Conservation (phyloP, 495 filamentous ascomycete species). For the Opeltia flavorubescens region DNA sequence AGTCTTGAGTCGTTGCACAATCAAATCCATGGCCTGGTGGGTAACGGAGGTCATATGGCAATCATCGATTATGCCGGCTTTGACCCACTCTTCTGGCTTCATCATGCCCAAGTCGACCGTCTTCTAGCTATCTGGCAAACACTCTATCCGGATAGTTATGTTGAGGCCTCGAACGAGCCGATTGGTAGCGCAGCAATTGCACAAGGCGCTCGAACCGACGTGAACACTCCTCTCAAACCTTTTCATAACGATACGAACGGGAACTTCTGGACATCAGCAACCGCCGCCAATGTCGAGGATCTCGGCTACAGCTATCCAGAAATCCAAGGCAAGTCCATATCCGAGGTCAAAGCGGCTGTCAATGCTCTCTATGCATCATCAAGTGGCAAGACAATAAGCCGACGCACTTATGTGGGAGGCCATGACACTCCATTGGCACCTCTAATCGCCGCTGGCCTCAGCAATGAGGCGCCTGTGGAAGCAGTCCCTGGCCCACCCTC, state of each 20-base stretch:
- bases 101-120: conserved; percentile 37
- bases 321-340: conserved; percentile 14
- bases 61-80: conserved; percentile 28
- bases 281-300: conserved; percentile 8
- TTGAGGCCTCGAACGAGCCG: conserved; percentile 33
- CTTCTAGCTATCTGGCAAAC: conserved; percentile 57
- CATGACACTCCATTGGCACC: not conserved
- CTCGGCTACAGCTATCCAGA: conserved; percentile 53
- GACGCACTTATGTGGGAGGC: not conserved
- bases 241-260: conserved; percentile 24
- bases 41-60: conserved; percentile 29
- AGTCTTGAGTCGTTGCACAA: conserved; percentile 30
- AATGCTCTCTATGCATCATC: conserved; percentile 38
- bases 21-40: conserved; percentile 27
- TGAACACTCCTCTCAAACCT: conserved; percentile 22
- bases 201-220: conserved; percentile 22
- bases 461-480: conserved; percentile 13
- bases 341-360: conserved; percentile 28
- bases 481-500: conserved; percentile 15
- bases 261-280: conserved; percentile 24
- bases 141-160: conserved; percentile 42
- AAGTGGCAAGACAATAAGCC: conserved; percentile 19
- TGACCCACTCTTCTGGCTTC: conserved; percentile 46
- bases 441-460: not conserved
- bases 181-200: conserved; percentile 36